Conservation (phyloP, 2,329 filamentous ascomycete species). For the Arthrobotrys iridis region DNA sequence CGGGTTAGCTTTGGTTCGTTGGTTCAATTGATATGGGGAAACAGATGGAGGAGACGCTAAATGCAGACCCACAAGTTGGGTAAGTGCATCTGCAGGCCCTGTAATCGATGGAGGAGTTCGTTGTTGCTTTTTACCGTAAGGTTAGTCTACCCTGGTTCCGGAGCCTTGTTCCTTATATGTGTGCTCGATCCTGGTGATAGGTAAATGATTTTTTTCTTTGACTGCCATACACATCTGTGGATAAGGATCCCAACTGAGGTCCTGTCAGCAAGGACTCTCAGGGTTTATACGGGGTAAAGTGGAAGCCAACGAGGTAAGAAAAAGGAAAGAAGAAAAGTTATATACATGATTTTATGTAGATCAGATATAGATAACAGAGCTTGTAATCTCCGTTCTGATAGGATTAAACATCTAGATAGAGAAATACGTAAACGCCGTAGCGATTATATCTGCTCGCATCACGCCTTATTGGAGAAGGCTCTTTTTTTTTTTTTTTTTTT, state of each 20-base stretch:
- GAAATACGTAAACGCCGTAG: constrained; percentile 36
- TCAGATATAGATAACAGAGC: constrained; percentile 50
- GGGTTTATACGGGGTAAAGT: constrained; percentile 1
- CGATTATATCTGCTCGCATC: constrained; percentile 34
- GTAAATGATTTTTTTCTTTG: constrained; percentile 17
- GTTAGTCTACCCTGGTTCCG: constrained; percentile 52
- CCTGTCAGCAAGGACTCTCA: constrained; percentile 8
- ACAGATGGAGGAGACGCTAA: constrained; percentile 50
- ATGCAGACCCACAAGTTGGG: constrained; percentile 48
- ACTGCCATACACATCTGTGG: constrained; percentile 17
- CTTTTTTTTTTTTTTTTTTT: not conserved
- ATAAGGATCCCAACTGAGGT: constrained; percentile 23
- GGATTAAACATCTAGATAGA: constrained; percentile 21
- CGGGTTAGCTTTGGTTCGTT: constrained; percentile 36
- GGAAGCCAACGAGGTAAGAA: not conserved
- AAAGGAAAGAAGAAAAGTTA: constrained; percentile 14
- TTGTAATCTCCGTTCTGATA: constrained; percentile 49
- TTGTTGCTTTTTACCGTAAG: constrained; percentile 54
- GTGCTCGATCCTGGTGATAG: constrained; percentile 50
- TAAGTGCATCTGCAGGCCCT: constrained; percentile 51
- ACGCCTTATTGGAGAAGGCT: not conserved
- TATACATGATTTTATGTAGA: constrained; percentile 30
- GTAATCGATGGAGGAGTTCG: constrained; percentile 54
- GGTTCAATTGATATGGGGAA: constrained; percentile 49
- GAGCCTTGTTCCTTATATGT: constrained; percentile 49